phyloP scores from a whole-genome alignment of 768 basidiomycete genomes.

The Suillus discolor region DNA sequence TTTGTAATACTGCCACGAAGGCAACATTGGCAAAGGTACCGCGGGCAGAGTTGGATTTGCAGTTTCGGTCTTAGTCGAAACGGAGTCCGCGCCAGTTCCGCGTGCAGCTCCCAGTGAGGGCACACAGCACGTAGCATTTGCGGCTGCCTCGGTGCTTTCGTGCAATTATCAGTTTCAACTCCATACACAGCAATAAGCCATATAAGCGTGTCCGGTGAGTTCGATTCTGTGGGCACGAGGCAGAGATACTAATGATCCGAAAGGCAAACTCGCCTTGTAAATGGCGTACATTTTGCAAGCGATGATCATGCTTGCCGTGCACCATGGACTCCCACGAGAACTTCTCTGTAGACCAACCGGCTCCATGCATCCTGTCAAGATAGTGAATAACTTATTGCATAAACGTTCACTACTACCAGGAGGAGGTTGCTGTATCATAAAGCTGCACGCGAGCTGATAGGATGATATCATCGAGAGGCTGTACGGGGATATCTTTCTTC shows the following conservation, averaged over 20 bases:
- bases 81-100: constrained; percentile 1
- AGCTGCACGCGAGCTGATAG: not conserved
- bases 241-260: not conserved
- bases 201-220: not conserved
- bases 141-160: not conserved
- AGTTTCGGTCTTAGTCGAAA: not conserved
- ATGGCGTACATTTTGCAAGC: not conserved
- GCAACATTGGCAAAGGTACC: not conserved
- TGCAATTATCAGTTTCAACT: not conserved
- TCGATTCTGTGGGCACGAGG: not conserved
- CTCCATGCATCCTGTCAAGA: not conserved
- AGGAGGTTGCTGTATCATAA: not conserved
- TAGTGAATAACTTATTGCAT: not conserved
- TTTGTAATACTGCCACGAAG: not conserved
- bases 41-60: not conserved
- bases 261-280: not conserved
- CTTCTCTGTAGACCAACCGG: not conserved
- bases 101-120: not conserved
- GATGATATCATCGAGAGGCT: not conserved
- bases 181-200: not conserved
- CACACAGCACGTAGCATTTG: not conserved
- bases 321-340: constrained; percentile 1
- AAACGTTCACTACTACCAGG: not conserved
- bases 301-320: not conserved
- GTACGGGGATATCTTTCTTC: not conserved